Base-by-base conservation (phyloP, 192 early-diverging fungal species). In the Dimargaris cristalligena region DNA sequence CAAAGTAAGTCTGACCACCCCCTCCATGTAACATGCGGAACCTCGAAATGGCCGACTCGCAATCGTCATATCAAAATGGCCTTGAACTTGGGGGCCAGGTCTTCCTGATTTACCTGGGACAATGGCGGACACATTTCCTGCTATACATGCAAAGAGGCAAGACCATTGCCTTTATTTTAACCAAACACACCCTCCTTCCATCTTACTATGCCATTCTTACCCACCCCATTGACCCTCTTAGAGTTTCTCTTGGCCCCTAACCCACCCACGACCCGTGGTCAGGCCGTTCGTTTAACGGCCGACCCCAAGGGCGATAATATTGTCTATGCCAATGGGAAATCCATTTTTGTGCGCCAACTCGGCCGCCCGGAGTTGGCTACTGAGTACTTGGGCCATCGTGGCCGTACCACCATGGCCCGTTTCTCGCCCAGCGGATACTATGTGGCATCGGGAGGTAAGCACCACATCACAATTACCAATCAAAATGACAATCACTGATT, bases 401-500 rank as follows among this genome's bases (percentile, higher is more conserved):
- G 74, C 46, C 65, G 78, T 54, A 78, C 86, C 1, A 92, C 87
- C 4, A 91, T 92, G 28, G 95, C 95, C 8, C 74, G 83, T 32
- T 94, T 89, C 63, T 76, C 91, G 33, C 91, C 95, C 2, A 87
- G 83, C 61, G 92, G 95, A 49, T 92, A 82, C 73, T 98, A 96
- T 73, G 86, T 96, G 56, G 92, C 92, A 1, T 96, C 93, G 38
- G 95, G 88, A 64, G 93, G 90, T 86, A 74, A 48, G n/a, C 18
- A 28, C 16, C 31, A 44, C n/a, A n/a, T n/a, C n/a, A n/a, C n/a
- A n/a, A n/a, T n/a, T n/a, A n/a, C n/a, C n/a, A n/a, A n/a, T n/a
- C n/a, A n/a, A n/a, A n/a, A n/a, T n/a, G n/a, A n/a, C n/a, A n/a
- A n/a, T n/a, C n/a, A n/a, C n/a, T n/a, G n/a, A n/a, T n/a, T n/a